Evolutionary conservation across 2,329 filamentous ascomycete species (phyloP), one percentile per base, ranked within the genome.

Genomic region (Botryotinia narcissicola): DNA sequence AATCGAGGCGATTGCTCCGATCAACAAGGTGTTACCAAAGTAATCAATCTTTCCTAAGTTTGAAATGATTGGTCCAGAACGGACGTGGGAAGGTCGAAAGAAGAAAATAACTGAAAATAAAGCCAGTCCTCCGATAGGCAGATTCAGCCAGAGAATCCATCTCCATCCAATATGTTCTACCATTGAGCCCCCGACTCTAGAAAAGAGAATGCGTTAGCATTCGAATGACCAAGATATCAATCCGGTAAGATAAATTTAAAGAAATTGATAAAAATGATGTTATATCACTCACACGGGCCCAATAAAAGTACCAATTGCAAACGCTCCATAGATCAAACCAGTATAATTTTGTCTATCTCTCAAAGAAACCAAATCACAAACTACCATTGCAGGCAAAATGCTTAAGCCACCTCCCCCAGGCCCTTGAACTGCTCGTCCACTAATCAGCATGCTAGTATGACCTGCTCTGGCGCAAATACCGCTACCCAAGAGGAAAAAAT

Each of bases 131-230:
- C 57, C 74, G n/a, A 76, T 51, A 1, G 73, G 75, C 3, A 76
- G 48, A 37, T 90, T 90, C 77, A 90, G 86, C 84, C 86, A 89
- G 79, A 90, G 90, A 1, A 89, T 82, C 75, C 74, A 77, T 48
- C 76, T 59, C 75, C 75, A 77, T 4, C 63, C 67, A 12, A 57
- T 59, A 10, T 70, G 83, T 35, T 51, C 16, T 4, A 61, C 61
- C 10, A 64, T 35, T 22, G 61, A 32, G 32, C 35, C 61, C n/a
- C 35, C 22, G 10, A 69, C 51, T 37, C n/a, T 57, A 3, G 48
- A 22, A 51, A 5, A 51, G 10, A 25, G 46, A 4, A 51, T 51
- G 46, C 10, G 9, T 51, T 25, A 51, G 46, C 46, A 51, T 51
- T 51, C 14, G 3, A 18, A 57, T 57, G 51, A 57, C n/a, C 6